Evolutionary conservation across 140 eudicot genomes (phyloP), one percentile per base, ranked within the genome.

Genomic region (Senecio squalidus): DNA sequence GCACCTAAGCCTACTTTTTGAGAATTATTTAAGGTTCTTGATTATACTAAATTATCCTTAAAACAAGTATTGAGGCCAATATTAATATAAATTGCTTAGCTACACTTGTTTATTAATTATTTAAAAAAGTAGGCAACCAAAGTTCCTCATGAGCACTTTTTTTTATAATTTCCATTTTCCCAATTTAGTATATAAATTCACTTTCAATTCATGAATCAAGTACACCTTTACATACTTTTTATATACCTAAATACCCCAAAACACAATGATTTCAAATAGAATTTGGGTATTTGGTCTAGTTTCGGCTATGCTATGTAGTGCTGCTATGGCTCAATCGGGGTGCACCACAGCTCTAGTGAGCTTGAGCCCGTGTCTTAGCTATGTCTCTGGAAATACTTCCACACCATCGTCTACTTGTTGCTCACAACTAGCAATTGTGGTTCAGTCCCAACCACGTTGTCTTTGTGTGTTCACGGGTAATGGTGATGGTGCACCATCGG

Each of bases 401-500:
- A 58, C 76, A 13, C 95, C 95, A 2, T 26, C 89, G 4, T n/a
- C 82, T 24, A 50, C 84, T 33, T 90, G 95, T 58, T 83, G 95
- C 80, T 67, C 88, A 0, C 78, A 74, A 58, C 86, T 90, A 27
- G 74, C 81, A 17, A 72, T 61, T 2, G 80, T 86, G 4, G 90
- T 86, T 41, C 71, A 67, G 45, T 54, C 83, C 0, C 69, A 78
- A 9, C 95, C 94, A 8, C 85, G 31, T 26, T 90, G 98, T 57
- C 74, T 90, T 50, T 86, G 95, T 66, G 30, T 64, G 44, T 66
- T 78, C 66, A 71, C 71, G 1, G 82, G 86, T 15, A 72, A 78
- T 27, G 88, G 78, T 20, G 69, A 59, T 20, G 80, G 74, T 33
- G 64, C 85, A 41, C 67, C 71, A 8, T 13, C 78, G 2, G 95